A percentile compares a stretch with the other conserved stretches of the same genome.
phyloP scores from a whole-genome alignment of 1,139 yeast species.

The Nakaseomyces delphensis region DNA sequence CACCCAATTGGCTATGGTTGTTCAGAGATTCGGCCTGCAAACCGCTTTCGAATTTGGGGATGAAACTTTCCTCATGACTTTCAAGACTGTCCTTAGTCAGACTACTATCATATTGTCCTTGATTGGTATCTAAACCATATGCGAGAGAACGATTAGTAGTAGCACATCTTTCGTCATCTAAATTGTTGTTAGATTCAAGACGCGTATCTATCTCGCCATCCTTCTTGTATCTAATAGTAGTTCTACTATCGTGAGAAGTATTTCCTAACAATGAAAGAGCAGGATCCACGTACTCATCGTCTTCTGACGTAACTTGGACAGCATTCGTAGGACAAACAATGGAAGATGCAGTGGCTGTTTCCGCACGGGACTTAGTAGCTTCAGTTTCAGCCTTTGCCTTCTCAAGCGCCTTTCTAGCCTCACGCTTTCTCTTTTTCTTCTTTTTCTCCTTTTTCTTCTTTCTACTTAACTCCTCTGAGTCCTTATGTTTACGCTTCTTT shows the following conservation, averaged over 20 bases:
- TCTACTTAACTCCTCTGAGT: background rate
- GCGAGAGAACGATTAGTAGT: background rate
- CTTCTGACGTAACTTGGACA: no score
- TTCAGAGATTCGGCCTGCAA: background rate
- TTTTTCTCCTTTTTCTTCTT: conserved; percentile 1
- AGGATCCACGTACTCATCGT: background rate
- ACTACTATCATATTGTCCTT: background rate
- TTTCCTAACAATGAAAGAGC: background rate
- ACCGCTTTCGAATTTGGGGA: background rate
- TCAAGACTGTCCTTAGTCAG: background rate
- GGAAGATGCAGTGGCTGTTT: background rate
- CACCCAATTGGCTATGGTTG: no score
- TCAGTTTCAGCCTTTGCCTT: background rate
- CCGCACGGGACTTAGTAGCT: background rate
- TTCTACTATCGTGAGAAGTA: background rate
- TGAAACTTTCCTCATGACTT: background rate
- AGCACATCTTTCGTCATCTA: background rate
- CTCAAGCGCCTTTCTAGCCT: background rate
- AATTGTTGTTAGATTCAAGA: background rate
- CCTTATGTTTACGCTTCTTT: background rate
- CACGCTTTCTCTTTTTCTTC: conserved; percentile 3
- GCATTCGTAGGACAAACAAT: background rate
- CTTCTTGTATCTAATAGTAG: background rate
- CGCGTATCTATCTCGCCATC: background rate
- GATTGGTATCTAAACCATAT: background rate